Evolutionary conservation across 768 basidiomycete genomes (phyloP), one percentile per base, ranked within the genome.

Genomic region (Auricularia heimuer): DNA sequence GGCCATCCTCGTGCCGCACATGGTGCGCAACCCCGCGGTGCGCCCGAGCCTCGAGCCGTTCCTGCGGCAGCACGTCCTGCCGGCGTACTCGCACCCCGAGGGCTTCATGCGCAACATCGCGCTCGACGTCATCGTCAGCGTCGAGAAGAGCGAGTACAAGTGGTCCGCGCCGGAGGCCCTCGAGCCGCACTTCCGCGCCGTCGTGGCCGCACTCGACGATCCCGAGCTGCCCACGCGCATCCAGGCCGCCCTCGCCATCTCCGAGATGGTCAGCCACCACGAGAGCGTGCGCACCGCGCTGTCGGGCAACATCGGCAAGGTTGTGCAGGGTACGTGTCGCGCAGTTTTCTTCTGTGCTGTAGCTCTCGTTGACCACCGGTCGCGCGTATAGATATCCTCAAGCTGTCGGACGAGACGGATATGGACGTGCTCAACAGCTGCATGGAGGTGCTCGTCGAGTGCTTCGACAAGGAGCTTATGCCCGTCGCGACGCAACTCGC

Each of bases 321-420:
- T 95, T 73, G 85, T 95, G 65, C 90, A 93, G 79, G 88, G 90
- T 88, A 68, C 51, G 76, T 33, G 18, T 12, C 18, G n/a, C 8
- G 11, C 54, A 10, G 7, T 18, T 29, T 14, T 14, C n/a, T 8
- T 2, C 24, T 8, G 33, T 33, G 8, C 11, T 60, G 8, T 60
- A 18, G 56, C 18, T 2, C n/a, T 35, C 3, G 21, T 16, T 61
- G 65, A 68, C 65, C 68, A 39, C 29, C 29, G 29, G 29, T 29
- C 62, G 14, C 24, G 10, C 44, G 3, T 3, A 4, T 51, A 91
- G 91, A 90, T 72, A 78, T 94, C n/a, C 82, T 94, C 69, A 92
- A 91, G 73, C 80, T 96, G 54, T 86, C 90, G n/a, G 90, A 94
- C 72, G 90, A 94, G 75, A 92, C 91, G 56, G 93, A 95, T 73